phyloP scores from a whole-genome alignment of 1,284 basidiomycete species.

The Cryptococcus maquisensis region DNA sequence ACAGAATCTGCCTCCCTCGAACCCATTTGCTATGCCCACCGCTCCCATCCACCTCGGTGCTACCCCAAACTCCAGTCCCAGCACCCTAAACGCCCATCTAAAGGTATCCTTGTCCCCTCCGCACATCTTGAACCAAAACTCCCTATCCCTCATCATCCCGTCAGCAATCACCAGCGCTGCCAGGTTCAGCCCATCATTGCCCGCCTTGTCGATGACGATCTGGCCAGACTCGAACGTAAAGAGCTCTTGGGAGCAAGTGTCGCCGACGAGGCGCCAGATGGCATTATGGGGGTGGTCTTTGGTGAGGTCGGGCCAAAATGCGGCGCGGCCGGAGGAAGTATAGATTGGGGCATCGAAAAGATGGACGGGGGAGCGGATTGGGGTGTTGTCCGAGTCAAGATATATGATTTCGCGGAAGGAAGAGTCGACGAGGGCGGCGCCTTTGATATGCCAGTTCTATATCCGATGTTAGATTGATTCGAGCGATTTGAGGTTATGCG shows the following conservation, averaged over 20 bases:
- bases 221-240: conserved; percentile 50
- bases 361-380: conserved; percentile 46
- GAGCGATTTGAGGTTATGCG: neutral
- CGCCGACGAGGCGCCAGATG: conserved; percentile 51
- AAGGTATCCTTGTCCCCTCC: conserved; percentile 52
- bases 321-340: conserved; percentile 41
- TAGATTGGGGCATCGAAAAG: conserved; percentile 49
- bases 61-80: conserved; percentile 44
- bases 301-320: conserved; percentile 53
- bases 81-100: conserved; percentile 50
- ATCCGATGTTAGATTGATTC: too few species aligned
- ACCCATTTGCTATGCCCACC: conserved; percentile 27
- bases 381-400: conserved; percentile 10
- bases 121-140: conserved; percentile 52
- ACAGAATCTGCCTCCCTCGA: conserved; percentile 42
- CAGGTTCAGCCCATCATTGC: conserved; percentile 50
- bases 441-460: conserved; percentile 52
- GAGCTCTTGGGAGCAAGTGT: conserved; percentile 44
- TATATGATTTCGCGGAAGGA: conserved; percentile 50
- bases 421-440: conserved; percentile 49
- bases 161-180: conserved; percentile 51
- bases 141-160: conserved; percentile 36
- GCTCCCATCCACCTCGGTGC: conserved; percentile 50
- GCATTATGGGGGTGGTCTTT: conserved; percentile 53
- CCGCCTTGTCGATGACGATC: conserved; percentile 52